A percentile compares a stretch with the other conserved stretches of the same genome.
These are phyloP conservation scores for Plenodomus biglobosus DNA, from an alignment of 2,329 filamentous ascomycete genomes.

Conservation along the genomic window DNA sequence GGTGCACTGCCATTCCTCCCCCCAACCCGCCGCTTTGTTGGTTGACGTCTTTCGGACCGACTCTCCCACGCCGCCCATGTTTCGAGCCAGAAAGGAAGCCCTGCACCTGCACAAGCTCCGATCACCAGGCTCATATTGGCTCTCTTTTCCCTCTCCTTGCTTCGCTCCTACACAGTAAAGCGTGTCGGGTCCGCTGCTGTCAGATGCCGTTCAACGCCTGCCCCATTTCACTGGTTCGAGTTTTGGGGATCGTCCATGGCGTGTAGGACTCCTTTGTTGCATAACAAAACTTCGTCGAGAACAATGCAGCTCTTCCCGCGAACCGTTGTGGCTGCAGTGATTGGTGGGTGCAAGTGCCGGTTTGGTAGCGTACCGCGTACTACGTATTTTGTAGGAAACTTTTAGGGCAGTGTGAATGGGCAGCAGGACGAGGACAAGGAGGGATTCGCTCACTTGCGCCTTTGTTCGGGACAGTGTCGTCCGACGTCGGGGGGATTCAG, in stretches of 20 bases:
- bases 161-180: too few relatives aligned
- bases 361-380: background rate
- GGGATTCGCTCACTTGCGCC: background rate
- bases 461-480: background rate
- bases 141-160: background rate
- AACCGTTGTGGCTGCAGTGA: too few relatives aligned
- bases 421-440: too few relatives aligned
- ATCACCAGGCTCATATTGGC: background rate
- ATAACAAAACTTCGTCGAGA: too few relatives aligned
- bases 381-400: too few relatives aligned
- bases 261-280: too few relatives aligned
- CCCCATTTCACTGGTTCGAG: background rate
- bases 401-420: too few relatives aligned
- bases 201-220: background rate
- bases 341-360: background rate
- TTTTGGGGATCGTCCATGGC: background rate
- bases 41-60: too few relatives aligned
- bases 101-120: background rate
- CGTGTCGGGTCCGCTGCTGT: background rate
- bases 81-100: too few relatives aligned
- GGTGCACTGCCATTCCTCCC: too few relatives aligned
- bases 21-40: background rate
- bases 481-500: background rate
- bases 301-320: too few relatives aligned
- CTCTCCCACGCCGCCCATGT: constrained; percentile 8